Conservation (phyloP, 2,329 filamentous ascomycete species). For the Chrysoporthe deuterocubensis region DNA sequence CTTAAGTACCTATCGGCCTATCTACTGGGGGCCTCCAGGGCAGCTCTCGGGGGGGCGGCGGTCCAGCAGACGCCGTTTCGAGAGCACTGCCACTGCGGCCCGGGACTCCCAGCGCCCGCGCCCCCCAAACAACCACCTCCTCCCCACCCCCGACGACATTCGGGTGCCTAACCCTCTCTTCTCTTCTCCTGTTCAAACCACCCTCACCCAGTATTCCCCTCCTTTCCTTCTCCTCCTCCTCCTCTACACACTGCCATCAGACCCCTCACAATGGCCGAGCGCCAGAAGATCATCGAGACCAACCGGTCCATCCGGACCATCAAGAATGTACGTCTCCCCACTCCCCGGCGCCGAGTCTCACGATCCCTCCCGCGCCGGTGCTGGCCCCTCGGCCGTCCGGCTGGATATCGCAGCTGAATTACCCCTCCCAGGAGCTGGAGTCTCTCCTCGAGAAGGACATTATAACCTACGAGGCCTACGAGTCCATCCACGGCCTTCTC, state of each 20-base stretch:
- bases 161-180: too few relatives aligned
- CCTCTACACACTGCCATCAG: background rate
- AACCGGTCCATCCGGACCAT: conserved; percentile 87
- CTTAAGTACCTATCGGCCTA: too few relatives aligned
- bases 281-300: conserved; percentile 67
- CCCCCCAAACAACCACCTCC: background rate
- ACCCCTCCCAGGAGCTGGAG: conserved; percentile 76
- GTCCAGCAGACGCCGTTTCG: background rate
- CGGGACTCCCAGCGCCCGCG: background rate
- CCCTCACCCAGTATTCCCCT: too few relatives aligned
- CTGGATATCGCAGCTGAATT: too few relatives aligned
- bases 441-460: conserved; percentile 82
- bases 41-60: too few relatives aligned
- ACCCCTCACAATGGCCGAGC: conserved; percentile 41
- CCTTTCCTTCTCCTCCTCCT: background rate
- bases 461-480: conserved; percentile 76
- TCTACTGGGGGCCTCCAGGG: too few relatives aligned
- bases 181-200: background rate
- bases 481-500: conserved; percentile 73
- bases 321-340: conserved; percentile 69
- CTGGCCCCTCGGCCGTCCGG: too few relatives aligned
- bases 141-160: background rate
- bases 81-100: background rate
- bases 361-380: background rate
- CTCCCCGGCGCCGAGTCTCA: background rate